Base-by-base conservation (phyloP, 106 monocot genomes). In the Phalaenopsis equestris region DNA sequence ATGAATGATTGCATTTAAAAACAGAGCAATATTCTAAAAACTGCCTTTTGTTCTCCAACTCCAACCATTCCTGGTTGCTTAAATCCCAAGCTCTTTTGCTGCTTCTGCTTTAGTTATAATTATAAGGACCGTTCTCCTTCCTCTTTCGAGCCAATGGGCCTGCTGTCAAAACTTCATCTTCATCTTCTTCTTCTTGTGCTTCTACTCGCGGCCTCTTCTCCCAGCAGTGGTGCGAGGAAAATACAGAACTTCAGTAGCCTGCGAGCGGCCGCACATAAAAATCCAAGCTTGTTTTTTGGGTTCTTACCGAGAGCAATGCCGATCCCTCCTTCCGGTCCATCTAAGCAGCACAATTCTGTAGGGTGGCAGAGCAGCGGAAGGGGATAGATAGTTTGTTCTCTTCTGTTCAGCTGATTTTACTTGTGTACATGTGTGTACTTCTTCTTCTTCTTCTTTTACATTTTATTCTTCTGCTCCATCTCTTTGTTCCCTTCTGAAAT, bases 281-380 rank as follows among this genome's bases (percentile, higher is more conserved):
- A 46, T 52, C 47, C 77, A 1, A 42, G 77, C 0, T 38, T 42
- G 56, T 82, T 82, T 61, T 48, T 68, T 14, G 68, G 82, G 43
- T 75, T 82, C 61, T 77, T 77, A 67, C 77, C 82, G 37, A 77
- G 48, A 23, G 77, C 77, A 64, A 77, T 82, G 82, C 82, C 77
- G 30, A 41, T 82, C 24, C 82, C 82, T n/a, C 82, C 82, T 38
- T 82, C 82, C 11, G 82, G 77, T 0, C 82, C 82, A 3, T 82
- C 82, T 11, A 77, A 75, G 77, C 76, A 82, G 77, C 82, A 82
- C 68, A 82, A 82, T 46, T 77, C 82, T 19, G 2, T 82, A 2
- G 77, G 82, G 1, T 49, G 49, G 30, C 37, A 82, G 76, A 49
- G 24, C 1, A 76, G 16, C 15, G 42, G 41, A 12, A 47, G n/a